Evolutionary conservation across 192 early-diverging fungal species (phyloP).

Genomic region (Gonapodya prolifera): DNA sequence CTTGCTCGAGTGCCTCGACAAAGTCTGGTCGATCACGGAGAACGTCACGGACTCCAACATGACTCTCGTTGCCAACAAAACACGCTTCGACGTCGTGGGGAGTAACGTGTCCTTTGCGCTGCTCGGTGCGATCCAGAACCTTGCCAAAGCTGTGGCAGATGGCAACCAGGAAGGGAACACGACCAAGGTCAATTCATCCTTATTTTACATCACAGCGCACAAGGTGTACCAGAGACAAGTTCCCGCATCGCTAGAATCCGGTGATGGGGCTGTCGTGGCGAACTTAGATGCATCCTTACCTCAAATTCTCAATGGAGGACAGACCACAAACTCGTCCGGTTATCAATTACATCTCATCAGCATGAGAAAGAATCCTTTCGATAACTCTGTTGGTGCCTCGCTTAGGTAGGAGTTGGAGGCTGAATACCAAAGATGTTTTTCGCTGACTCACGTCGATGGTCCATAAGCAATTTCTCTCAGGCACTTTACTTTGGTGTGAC

Average conservation of each 20-base stretch:
- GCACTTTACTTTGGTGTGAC: background rate
- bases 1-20: background rate
- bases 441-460: no score
- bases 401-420: background rate
- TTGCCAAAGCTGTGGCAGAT: background rate
- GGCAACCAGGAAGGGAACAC: background rate
- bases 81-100: background rate
- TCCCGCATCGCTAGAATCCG: background rate
- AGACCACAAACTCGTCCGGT: background rate
- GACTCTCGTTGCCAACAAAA: background rate
- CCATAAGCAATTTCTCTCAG: background rate
- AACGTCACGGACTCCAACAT: background rate
- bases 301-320: background rate
- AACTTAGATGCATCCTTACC: background rate
- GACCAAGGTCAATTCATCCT: background rate
- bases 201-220: background rate
- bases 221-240: background rate
- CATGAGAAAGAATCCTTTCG: background rate
- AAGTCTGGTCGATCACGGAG: background rate
- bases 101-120: background rate
- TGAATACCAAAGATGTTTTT: no score
- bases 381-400: background rate
- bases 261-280: background rate
- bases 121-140: background rate
- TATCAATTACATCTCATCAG: background rate